phyloP scores from a whole-genome alignment of 2,329 filamentous ascomycete species.

The Dactylellina haptotyla region DNA sequence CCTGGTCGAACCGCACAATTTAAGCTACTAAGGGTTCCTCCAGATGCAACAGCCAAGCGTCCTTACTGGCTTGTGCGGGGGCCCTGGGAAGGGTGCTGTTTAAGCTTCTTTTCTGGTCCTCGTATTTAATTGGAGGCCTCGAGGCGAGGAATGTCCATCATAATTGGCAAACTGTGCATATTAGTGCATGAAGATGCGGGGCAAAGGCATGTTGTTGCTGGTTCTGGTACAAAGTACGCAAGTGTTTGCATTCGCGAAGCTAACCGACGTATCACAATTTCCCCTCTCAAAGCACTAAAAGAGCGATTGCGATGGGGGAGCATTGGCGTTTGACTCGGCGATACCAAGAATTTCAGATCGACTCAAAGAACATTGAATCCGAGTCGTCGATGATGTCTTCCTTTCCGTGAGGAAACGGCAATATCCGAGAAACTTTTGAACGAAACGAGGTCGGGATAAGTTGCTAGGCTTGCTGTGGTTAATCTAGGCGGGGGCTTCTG shows the following conservation, averaged over 20 bases:
- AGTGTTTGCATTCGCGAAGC: constrained; percentile 39
- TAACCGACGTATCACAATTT: constrained; percentile 39
- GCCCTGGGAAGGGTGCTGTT: constrained; percentile 25
- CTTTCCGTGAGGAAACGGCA: constrained; percentile 25
- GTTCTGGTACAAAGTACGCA: constrained; percentile 24
- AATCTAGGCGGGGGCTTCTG: constrained; percentile 36
- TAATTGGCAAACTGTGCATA: constrained; percentile 52
- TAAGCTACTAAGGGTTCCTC: constrained; percentile 27
- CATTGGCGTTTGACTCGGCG: constrained; percentile 39
- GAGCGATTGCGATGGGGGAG: constrained; percentile 22
- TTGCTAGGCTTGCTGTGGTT: not conserved
- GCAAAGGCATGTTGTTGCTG: constrained; percentile 18
- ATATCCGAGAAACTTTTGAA: constrained; percentile 26
- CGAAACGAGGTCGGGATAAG: constrained; percentile 22
- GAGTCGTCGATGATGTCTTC: constrained; percentile 36
- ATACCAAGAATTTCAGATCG: constrained; percentile 45
- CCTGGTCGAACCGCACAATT: constrained; percentile 14
- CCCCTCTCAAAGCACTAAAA: constrained; percentile 14
- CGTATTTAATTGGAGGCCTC: constrained; percentile 35
- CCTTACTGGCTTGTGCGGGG: constrained; percentile 31
- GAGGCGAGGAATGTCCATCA: constrained; percentile 47
- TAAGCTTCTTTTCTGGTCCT: constrained; percentile 51
- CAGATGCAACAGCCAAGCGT: constrained; percentile 50
- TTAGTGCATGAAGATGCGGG: constrained; percentile 47
- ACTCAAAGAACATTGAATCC: constrained; percentile 11